Evolutionary conservation across 805 yeast genomes (phyloP).

Genomic region (Blastobotrys mokoenaii): DNA sequence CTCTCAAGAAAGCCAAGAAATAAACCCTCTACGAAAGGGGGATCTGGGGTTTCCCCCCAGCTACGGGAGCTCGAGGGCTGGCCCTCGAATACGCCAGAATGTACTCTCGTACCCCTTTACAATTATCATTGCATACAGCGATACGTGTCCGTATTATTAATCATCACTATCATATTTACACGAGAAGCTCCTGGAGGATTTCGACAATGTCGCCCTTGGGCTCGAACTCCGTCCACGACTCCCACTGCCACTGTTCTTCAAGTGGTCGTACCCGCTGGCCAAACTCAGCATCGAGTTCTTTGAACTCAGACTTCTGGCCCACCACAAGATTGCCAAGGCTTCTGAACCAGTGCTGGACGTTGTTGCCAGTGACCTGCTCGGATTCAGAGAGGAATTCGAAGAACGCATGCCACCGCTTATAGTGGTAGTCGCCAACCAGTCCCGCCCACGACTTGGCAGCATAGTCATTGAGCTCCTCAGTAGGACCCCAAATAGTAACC

Average conservation of each 20-base stretch:
- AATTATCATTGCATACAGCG: too few relatives aligned
- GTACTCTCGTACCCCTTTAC: too few relatives aligned
- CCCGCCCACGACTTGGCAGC: slow-evolving; percentile 16
- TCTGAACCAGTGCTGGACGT: neutral
- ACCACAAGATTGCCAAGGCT: neutral
- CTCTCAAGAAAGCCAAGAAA: too few relatives aligned
- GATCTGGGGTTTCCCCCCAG: too few relatives aligned
- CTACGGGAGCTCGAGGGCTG: too few relatives aligned
- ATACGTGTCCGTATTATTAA: too few relatives aligned
- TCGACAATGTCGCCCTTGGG: slow-evolving; percentile 4
- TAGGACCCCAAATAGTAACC: slow-evolving; percentile 14
- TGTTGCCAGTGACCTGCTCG: neutral
- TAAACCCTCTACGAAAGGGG: too few relatives aligned
- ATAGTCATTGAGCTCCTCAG: slow-evolving; percentile 9
- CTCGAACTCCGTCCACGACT: slow-evolving; percentile 1
- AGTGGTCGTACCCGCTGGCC: neutral
- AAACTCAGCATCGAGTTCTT: slow-evolving; percentile 1
- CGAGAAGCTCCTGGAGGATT: too few relatives aligned
- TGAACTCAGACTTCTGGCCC: too few relatives aligned
- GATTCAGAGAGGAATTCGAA: slow-evolving; percentile 3
- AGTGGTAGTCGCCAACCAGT: slow-evolving; percentile 10
- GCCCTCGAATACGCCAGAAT: too few relatives aligned
- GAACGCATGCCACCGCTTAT: slow-evolving; percentile 9
- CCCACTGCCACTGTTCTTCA: slow-evolving; percentile 8
- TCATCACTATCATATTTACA: too few relatives aligned